These are phyloP conservation scores for Cyathus striatus DNA, from an alignment of 768 basidiomycete genomes.

Conservation along the genomic window DNA sequence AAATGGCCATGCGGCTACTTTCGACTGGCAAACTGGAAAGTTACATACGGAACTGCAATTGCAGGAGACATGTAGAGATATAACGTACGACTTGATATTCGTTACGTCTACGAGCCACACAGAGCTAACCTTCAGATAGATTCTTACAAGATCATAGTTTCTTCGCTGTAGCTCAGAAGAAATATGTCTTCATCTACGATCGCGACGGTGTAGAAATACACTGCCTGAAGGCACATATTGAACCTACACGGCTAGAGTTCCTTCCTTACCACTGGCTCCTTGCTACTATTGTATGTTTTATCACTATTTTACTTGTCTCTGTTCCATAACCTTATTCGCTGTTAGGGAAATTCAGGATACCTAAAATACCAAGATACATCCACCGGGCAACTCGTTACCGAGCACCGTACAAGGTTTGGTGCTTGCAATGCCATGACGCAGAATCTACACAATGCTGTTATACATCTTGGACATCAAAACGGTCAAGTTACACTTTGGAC, in stretches of 20 bases:
- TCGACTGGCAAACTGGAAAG: slow-evolving; percentile 88
- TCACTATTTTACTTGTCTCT: slow-evolving; percentile 1
- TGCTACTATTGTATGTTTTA: slow-evolving; percentile 63
- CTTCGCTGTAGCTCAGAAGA: slow-evolving; percentile 94
- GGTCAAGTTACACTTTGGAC: slow-evolving; percentile 97
- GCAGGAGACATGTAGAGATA: slow-evolving; percentile 86
- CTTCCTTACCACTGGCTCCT: slow-evolving; percentile 96
- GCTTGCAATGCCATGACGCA: slow-evolving; percentile 82
- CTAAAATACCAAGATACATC: slow-evolving; percentile 97
- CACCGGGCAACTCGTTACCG: slow-evolving; percentile 79
- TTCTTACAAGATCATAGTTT: slow-evolving; percentile 92
- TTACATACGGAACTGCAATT: slow-evolving; percentile 86
- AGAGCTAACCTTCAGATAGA: slow-evolving; percentile 29
- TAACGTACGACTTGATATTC: slow-evolving; percentile 57
- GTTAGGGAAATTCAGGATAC: slow-evolving; percentile 80
- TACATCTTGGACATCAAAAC: slow-evolving; percentile 92
- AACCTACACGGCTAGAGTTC: slow-evolving; percentile 87
- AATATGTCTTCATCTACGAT: slow-evolving; percentile 96
- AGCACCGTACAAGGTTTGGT: slow-evolving; percentile 89
- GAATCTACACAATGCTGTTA: slow-evolving; percentile 89
- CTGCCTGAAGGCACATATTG: slow-evolving; percentile 75
- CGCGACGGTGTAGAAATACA: slow-evolving; percentile 91
- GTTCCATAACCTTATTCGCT: neutral
- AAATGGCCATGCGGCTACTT: slow-evolving; percentile 84
- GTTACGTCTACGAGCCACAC: neutral